A percentile compares a stretch with the other conserved stretches of the same genome.
Evolutionary conservation across 192 early-diverging fungal species (phyloP).

Genomic region (Coemansia sp.): DNA sequence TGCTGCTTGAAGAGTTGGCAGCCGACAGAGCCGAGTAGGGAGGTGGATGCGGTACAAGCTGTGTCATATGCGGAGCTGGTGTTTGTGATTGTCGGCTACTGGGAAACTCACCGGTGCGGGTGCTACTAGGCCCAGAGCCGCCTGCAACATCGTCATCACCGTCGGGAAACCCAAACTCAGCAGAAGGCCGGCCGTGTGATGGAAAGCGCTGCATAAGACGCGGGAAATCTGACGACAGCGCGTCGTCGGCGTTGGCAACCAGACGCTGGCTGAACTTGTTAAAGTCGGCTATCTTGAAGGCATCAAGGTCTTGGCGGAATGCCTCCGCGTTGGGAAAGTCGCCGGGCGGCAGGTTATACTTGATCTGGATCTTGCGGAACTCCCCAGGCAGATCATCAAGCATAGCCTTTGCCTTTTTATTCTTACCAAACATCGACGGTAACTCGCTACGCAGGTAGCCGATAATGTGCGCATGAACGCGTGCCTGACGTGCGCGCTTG

Average conservation of each 20-base stretch:
- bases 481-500: conserved; percentile 74
- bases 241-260: conserved; percentile 67
- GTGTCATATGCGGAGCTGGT: background rate
- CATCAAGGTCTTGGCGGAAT: conserved; percentile 65
- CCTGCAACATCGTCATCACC: background rate
- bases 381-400: conserved; percentile 71
- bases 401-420: conserved; percentile 70
- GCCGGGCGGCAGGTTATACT: conserved; percentile 69
- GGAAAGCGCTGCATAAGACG: conserved; percentile 78
- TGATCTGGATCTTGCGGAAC: conserved; percentile 70
- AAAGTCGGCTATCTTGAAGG: conserved; percentile 82
- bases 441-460: conserved; percentile 79
- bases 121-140: conserved; percentile 3
- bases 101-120: conserved; percentile 18
- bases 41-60: conserved; percentile 24
- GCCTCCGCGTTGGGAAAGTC: conserved; percentile 82
- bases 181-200: conserved; percentile 35
- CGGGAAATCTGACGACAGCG: conserved; percentile 70
- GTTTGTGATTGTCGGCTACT: conserved; percentile 6
- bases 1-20: conserved; percentile 26
- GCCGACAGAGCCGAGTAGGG: conserved; percentile 49
- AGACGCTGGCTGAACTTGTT: conserved; percentile 71
- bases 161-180: conserved; percentile 24
- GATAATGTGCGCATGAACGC: conserved; percentile 84
- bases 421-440: conserved; percentile 80